A percentile compares a stretch with the other conserved stretches of the same genome.
These are phyloP conservation scores for Infundibulicybe gibba DNA, from an alignment of 768 basidiomycete species.

Conservation along the genomic window DNA sequence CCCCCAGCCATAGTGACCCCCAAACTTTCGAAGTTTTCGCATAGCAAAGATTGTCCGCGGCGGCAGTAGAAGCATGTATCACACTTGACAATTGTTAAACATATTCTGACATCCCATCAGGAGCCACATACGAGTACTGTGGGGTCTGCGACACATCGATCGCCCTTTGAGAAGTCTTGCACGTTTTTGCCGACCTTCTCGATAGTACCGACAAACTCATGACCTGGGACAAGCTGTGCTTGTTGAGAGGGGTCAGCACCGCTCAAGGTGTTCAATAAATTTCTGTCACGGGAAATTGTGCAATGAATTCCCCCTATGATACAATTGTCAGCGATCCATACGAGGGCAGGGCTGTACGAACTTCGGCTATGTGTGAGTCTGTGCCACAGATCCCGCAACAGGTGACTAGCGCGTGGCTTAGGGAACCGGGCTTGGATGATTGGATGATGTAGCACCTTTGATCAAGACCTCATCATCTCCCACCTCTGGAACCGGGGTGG, in stretches of 20 bases:
- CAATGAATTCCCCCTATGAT: constrained; percentile 56
- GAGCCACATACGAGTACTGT: constrained; percentile 38
- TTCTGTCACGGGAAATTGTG: constrained; percentile 58
- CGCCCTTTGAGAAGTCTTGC: constrained; percentile 55
- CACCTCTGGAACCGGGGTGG: constrained; percentile 48
- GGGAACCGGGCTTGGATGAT: neutral
- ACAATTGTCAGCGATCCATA: neutral
- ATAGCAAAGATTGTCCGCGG: constrained; percentile 62
- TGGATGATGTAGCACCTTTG: constrained; percentile 36
- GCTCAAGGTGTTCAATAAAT: neutral
- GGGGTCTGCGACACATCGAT: constrained; percentile 64
- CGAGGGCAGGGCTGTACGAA: constrained; percentile 28
- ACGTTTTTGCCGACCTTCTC: constrained; percentile 47
- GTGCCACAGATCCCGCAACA: constrained; percentile 62
- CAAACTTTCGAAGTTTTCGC: constrained; percentile 65
- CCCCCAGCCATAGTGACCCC: constrained; percentile 66
- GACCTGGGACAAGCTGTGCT: constrained; percentile 37
- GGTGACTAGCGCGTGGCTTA: constrained; percentile 18
- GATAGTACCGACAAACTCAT: constrained; percentile 28
- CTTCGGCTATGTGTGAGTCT: constrained; percentile 45
- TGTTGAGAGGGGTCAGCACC: neutral
- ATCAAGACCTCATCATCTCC: constrained; percentile 54
- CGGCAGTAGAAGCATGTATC: constrained; percentile 71
- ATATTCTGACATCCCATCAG: neutral
- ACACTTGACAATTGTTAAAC: constrained; percentile 17